Percentiles rank a stretch among this genome's conserved stretches.
Evolutionary conservation across 306 rosid genomes (phyloP).

Genomic region (Vigna mungo): DNA sequence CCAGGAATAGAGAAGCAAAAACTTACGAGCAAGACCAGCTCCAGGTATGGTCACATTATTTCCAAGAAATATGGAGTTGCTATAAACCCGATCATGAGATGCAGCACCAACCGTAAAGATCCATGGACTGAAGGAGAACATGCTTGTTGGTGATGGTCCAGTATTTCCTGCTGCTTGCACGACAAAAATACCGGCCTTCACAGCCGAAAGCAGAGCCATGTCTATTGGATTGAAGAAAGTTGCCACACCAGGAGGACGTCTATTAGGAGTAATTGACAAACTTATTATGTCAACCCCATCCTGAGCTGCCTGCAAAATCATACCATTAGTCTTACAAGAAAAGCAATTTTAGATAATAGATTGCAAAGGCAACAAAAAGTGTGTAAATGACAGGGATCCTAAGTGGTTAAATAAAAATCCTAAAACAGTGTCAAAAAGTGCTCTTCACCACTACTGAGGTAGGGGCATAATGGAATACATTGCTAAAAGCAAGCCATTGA

Average conservation of each 20-base stretch:
- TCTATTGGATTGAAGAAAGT: conserved; percentile 97
- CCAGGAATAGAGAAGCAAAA: conserved; percentile 15
- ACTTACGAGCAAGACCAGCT: conserved; percentile 93
- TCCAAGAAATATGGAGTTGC: conserved; percentile 87
- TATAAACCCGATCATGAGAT: conserved; percentile 83
- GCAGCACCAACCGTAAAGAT: conserved; percentile 90
- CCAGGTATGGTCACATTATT: conserved; percentile 81
- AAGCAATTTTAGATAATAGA: conserved; percentile 23
- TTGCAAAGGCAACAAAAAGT: neutral
- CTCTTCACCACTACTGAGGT: neutral
- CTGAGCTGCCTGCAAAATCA: conserved; percentile 82
- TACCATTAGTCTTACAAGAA: conserved; percentile 22
- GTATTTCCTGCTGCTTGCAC: conserved; percentile 99
- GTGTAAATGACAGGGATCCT: neutral
- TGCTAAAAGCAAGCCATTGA: conserved; percentile 1
- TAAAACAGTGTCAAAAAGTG: neutral
- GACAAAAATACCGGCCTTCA: conserved; percentile 88
- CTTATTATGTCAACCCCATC: conserved; percentile 93
- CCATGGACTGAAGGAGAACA: conserved; percentile 99
- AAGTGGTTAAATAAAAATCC: conserved; percentile 12
- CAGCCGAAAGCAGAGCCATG: conserved; percentile 95
- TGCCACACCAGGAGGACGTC: conserved; percentile 98
- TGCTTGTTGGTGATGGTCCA: conserved; percentile 94
- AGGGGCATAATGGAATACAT: neutral
- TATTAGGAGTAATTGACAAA: conserved; percentile 91